Base-by-base conservation (phyloP, 2,329 filamentous ascomycete species). In the Alternaria sp. region DNA sequence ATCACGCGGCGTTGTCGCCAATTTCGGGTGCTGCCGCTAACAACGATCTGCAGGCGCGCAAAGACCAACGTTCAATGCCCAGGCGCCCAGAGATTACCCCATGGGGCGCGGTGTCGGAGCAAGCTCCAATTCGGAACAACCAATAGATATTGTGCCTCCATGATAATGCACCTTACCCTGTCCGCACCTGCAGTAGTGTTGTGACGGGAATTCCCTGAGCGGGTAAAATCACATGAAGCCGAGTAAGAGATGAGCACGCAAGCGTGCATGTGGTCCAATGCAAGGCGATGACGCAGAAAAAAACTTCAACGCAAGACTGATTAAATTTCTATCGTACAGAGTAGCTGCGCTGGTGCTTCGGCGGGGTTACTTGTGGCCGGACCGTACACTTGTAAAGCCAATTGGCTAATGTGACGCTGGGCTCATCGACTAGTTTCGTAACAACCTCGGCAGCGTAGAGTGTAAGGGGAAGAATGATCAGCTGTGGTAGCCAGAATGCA, bases 401-500 rank as follows among this genome's bases (percentile, higher is more conserved):
- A 52, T 71, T 76, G 36, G 73, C 66, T 46, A 76, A 62, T 52
- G 78, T 83, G 16, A 91, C 86, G 49, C 85, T 85, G 2, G 87
- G 87, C 64, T 88, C 75, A 46, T 78, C 76, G 9, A 76, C 65
- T n/a, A 78, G 41, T 60, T 74, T 78, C 11, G 76, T 78, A 20
- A 73, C 71, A 28, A 78, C 50, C 58, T 78, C 76, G 12, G 75
- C 74, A 16, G 66, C 43, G 45, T 74, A 77, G 16, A 78, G 60
- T 3, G 74, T 78, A 8, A 72, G 54, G 2, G 74, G 69, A 9
- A 78, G 52, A 12, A 77, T 57, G 20, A 91, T 77, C 8, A 91
- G 30, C 41, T 92, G 87, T 1, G 87, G 84, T 2, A 85, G 57
- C 22, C 90, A 75, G 67, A 90, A 90, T 1, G 83, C 82, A 36